A percentile compares a stretch with the other conserved stretches of the same genome.
Conservation (phyloP, 768 basidiomycete species). For the Stropharia rugosoannulata region DNA sequence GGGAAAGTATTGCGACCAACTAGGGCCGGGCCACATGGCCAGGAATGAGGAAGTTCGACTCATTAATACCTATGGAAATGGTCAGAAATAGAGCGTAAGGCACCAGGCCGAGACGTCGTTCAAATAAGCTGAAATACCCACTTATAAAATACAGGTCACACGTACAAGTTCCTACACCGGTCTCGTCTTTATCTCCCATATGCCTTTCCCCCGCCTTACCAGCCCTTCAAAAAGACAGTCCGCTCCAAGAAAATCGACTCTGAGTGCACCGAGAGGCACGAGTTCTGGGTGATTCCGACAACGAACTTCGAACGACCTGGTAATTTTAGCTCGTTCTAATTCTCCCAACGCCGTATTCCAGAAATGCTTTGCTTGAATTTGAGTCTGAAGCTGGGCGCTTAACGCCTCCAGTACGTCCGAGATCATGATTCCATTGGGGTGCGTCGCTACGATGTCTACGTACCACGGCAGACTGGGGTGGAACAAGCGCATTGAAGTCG, state of each 20-base stretch:
- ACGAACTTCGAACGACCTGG: slow-evolving; percentile 38
- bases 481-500: slow-evolving; percentile 49
- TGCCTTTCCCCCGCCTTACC: slow-evolving; percentile 46
- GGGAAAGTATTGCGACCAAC: no score
- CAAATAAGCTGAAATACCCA: no score
- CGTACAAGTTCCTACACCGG: no score
- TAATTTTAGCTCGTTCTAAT: slow-evolving; percentile 38
- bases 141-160: no score
- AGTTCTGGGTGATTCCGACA: slow-evolving; percentile 33
- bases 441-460: slow-evolving; percentile 48
- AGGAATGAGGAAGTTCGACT: no score
- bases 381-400: slow-evolving; percentile 35
- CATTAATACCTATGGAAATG: no score
- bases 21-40: no score
- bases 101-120: no score
- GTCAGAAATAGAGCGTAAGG: no score
- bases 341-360: slow-evolving; percentile 50
- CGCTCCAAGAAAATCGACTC: slow-evolving; percentile 56
- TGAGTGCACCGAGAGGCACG: slow-evolving; percentile 39
- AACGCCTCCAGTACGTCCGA: slow-evolving; percentile 50
- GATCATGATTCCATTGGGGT: slow-evolving; percentile 53
- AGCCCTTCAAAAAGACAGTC: slow-evolving; percentile 50
- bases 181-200: slow-evolving; percentile 58
- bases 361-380: slow-evolving; percentile 47
- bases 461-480: slow-evolving; percentile 62